Percentiles rank a stretch among this genome's conserved stretches.
Conservation (phyloP, 495 filamentous ascomycete species). For the Penicillium turbatum region DNA sequence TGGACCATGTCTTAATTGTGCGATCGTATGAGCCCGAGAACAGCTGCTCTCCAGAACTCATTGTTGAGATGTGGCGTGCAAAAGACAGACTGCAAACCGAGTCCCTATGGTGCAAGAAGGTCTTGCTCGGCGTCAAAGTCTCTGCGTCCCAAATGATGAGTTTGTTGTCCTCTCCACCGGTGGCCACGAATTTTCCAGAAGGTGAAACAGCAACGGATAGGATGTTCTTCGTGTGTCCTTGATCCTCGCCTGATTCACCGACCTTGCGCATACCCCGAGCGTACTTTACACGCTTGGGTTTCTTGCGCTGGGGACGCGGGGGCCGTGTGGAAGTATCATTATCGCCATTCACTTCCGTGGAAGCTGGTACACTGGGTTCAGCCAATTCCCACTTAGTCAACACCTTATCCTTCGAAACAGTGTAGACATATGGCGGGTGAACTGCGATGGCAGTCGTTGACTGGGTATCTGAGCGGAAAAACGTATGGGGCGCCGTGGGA, state of each 20-base stretch:
- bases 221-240: conserved; percentile 74
- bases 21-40: conserved; percentile 86
- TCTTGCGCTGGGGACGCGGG: conserved; percentile 59
- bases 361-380: conserved; percentile 29
- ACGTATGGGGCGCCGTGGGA: conserved; percentile 54
- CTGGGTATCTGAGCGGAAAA: conserved; percentile 72
- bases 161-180: conserved; percentile 76
- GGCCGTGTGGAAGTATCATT: conserved; percentile 58
- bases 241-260: conserved; percentile 56
- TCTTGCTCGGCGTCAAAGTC: conserved; percentile 68
- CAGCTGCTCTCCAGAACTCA: conserved; percentile 67
- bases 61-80: conserved; percentile 64
- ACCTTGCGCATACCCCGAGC: conserved; percentile 60
- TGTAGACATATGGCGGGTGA: conserved; percentile 76
- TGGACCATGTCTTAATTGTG: conserved; percentile 83
- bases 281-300: conserved; percentile 66
- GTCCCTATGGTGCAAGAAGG: conserved; percentile 90
- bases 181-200: conserved; percentile 85
- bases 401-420: conserved; percentile 76
- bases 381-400: conserved; percentile 84
- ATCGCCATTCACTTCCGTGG: conserved; percentile 41
- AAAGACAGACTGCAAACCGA: conserved; percentile 81
- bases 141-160: conserved; percentile 83
- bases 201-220: conserved; percentile 79
- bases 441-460: conserved; percentile 75